Percentiles rank a stretch among this genome's conserved stretches.
Evolutionary conservation across 176 grass and related monocot genomes (phyloP).

Genomic region (Neostapfia colusana): DNA sequence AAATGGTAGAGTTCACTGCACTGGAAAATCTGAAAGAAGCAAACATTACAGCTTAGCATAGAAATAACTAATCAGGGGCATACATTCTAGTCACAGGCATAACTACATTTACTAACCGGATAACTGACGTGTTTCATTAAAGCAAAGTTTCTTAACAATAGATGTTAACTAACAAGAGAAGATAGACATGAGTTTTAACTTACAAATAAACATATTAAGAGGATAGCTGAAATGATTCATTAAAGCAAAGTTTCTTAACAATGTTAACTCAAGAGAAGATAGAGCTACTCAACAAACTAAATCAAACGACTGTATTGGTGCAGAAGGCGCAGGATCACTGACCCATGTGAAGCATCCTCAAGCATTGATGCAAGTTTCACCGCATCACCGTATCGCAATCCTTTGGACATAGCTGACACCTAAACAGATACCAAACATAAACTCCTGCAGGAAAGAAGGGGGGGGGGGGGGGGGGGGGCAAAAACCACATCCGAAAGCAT

Average conservation of each 20-base stretch:
- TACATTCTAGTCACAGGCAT: background rate
- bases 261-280: background rate
- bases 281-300: conserved; percentile 1
- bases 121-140: background rate
- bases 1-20: conserved; percentile 80
- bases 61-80: background rate
- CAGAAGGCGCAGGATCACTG: conserved; percentile 34
- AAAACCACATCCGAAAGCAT: conserved; percentile 22
- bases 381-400: conserved; percentile 67
- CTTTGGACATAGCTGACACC: conserved; percentile 72
- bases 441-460: too few species aligned
- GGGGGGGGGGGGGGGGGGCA: too few species aligned
- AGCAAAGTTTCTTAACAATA: background rate
- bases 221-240: background rate
- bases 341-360: conserved; percentile 88
- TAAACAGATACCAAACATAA: conserved; percentile 44
- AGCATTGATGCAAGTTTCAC: conserved; percentile 79
- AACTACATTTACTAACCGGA: background rate
- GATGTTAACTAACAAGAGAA: background rate
- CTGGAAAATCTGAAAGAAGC: conserved; percentile 63
- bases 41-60: conserved; percentile 15
- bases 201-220: background rate
- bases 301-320: background rate
- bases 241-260: background rate
- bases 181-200: background rate